Percentiles rank a stretch among this genome's conserved stretches.
Conservation (phyloP, 31 red algal species). For the Endocladia muricata region DNA sequence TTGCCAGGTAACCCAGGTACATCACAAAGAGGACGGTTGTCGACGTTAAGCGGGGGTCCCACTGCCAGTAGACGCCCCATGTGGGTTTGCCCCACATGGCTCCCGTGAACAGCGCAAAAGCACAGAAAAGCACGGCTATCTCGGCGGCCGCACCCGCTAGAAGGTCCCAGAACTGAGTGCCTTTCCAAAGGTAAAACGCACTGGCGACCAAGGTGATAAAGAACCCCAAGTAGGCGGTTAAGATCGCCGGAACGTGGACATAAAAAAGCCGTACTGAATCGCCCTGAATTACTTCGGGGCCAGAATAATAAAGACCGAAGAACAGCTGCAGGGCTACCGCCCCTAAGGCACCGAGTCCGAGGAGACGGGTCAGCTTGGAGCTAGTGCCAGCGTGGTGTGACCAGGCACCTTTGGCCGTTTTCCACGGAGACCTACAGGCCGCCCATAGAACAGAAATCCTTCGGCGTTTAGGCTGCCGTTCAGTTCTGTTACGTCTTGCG, state of each 20-base stretch:
- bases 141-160: neutral
- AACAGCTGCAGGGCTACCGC: too few relatives aligned
- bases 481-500: too few relatives aligned
- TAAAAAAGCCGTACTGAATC: neutral
- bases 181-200: neutral
- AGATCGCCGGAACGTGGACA: neutral
- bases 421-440: too few relatives aligned
- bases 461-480: too few relatives aligned
- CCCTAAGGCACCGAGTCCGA: too few relatives aligned
- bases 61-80: neutral
- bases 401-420: too few relatives aligned
- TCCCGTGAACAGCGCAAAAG: neutral
- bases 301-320: too few relatives aligned
- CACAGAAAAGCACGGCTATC: neutral
- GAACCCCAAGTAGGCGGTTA: neutral
- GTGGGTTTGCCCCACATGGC: neutral
- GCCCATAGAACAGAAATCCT: too few relatives aligned
- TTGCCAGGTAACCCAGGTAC: neutral
- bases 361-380: too few relatives aligned
- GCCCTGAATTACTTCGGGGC: too few relatives aligned
- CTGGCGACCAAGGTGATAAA: neutral
- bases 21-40: neutral
- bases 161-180: neutral
- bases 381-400: too few relatives aligned
- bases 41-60: neutral